Evolutionary conservation across 306 rosid species (phyloP).

Genomic region (Myrica gale): DNA sequence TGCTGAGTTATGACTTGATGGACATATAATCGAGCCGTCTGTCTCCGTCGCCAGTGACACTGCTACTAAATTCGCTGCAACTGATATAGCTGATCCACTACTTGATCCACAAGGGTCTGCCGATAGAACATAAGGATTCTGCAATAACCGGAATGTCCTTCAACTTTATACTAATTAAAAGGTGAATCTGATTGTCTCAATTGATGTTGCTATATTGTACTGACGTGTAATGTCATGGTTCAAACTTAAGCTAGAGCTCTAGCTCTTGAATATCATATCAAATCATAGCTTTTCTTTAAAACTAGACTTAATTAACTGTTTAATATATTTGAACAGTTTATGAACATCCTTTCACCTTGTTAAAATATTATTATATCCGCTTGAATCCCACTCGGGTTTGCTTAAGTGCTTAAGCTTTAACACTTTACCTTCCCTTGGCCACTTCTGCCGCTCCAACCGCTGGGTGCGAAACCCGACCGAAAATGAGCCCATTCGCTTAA

Average conservation of each 20-base stretch:
- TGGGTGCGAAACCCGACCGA: constrained; percentile 22
- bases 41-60: constrained; percentile 59
- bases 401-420: too few species aligned
- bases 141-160: background rate
- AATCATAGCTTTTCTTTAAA: too few species aligned
- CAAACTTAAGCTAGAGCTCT: too few species aligned
- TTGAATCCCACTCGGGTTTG: too few species aligned
- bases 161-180: too few species aligned
- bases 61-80: constrained; percentile 59
- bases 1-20: constrained; percentile 40
- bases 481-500: constrained; percentile 56
- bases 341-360: too few species aligned
- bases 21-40: constrained; percentile 59
- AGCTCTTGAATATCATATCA: too few species aligned
- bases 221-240: too few species aligned
- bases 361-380: too few species aligned
- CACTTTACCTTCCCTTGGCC: constrained; percentile 56
- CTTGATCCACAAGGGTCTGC: constrained; percentile 57
- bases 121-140: constrained; percentile 47
- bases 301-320: too few species aligned
- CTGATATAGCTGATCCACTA: constrained; percentile 63
- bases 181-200: background rate
- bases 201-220: too few species aligned
- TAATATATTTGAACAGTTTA: too few species aligned
- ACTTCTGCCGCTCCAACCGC: constrained; percentile 60